phyloP scores from a whole-genome alignment of 768 basidiomycete species.

The Termitomyces sp. region DNA sequence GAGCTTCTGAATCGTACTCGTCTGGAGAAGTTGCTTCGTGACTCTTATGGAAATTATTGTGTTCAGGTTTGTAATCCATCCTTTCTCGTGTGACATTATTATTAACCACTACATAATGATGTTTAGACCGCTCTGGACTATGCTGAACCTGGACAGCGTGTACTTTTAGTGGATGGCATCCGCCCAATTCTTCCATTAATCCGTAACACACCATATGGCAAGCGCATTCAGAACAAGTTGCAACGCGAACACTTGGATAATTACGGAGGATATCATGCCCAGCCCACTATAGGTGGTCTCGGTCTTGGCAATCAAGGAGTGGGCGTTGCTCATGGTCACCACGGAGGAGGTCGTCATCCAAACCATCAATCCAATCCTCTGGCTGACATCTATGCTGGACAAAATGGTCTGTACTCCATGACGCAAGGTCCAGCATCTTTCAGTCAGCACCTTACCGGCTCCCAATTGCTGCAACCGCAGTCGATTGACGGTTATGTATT shows the following conservation, averaged over 20 bases:
- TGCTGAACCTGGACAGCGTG: constrained; percentile 90
- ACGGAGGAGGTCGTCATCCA: constrained; percentile 47
- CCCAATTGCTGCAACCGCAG: constrained; percentile 61
- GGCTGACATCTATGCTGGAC: constrained; percentile 60
- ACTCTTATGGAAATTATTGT: constrained; percentile 96
- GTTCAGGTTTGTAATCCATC: constrained; percentile 57
- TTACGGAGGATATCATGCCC: constrained; percentile 55
- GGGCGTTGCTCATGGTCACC: constrained; percentile 25
- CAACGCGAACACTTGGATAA: constrained; percentile 88
- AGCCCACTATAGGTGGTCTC: constrained; percentile 56
- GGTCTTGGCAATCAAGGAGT: constrained; percentile 54
- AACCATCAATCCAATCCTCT: constrained; percentile 46
- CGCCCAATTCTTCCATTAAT: constrained; percentile 98
- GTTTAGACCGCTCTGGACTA: constrained; percentile 92
- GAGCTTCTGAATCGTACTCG: constrained; percentile 93
- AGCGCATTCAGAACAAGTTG: constrained; percentile 97
- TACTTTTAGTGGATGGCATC: constrained; percentile 92
- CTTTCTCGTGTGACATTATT: neutral
- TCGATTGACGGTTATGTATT: constrained; percentile 80
- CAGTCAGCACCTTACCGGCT: constrained; percentile 46
- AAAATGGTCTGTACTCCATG: constrained; percentile 58
- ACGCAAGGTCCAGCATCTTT: constrained; percentile 50
- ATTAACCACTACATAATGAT: constrained; percentile 10
- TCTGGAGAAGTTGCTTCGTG: constrained; percentile 91
- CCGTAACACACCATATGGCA: constrained; percentile 98